A percentile compares a stretch with the other conserved stretches of the same genome.
Evolutionary conservation across 768 basidiomycete genomes (phyloP).

Genomic region (Boletus subcaerulescens): DNA sequence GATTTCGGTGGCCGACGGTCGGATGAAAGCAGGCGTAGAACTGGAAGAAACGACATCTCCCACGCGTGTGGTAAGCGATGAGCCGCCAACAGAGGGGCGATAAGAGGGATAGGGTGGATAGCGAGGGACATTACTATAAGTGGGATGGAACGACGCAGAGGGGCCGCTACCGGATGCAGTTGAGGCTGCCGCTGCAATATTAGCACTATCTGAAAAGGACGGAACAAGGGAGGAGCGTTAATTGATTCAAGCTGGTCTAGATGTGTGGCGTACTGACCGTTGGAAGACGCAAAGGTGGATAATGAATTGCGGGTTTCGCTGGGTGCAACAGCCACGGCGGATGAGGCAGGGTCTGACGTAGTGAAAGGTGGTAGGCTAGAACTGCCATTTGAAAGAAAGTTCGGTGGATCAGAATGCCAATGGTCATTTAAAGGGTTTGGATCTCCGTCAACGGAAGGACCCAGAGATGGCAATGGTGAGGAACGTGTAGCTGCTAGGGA

Average conservation of each 20-base stretch:
- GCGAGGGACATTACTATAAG: constrained; percentile 23
- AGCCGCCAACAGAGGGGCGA: constrained; percentile 14
- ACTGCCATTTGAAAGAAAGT: constrained; percentile 17
- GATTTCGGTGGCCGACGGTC: constrained; percentile 13
- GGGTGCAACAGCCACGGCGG: constrained; percentile 9
- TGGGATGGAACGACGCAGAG: constrained; percentile 17
- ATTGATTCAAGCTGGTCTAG: constrained; percentile 4
- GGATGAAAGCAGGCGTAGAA: constrained; percentile 18
- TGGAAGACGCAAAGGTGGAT: constrained; percentile 16
- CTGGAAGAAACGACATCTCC: constrained; percentile 6
- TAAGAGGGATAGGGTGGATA: constrained; percentile 24
- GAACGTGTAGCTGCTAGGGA: constrained; percentile 32
- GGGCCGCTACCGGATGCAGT: constrained; percentile 14
- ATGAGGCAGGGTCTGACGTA: constrained; percentile 3
- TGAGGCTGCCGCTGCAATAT: constrained; percentile 5
- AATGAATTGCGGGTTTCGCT: constrained; percentile 13
- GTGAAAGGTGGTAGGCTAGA: constrained; percentile 3
- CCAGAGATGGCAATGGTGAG: constrained; percentile 26
- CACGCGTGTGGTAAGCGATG: constrained; percentile 15
- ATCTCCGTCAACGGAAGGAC: constrained; percentile 18
- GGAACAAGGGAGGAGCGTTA: constrained; percentile 9
- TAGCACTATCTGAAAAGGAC: constrained; percentile 10
- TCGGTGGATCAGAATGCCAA: constrained; percentile 20
- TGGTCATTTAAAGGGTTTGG: constrained; percentile 10
- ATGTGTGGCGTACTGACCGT: constrained; percentile 19